Evolutionary conservation across 2,329 filamentous ascomycete species (phyloP).

Genomic region (Cyphellophora europaea): DNA sequence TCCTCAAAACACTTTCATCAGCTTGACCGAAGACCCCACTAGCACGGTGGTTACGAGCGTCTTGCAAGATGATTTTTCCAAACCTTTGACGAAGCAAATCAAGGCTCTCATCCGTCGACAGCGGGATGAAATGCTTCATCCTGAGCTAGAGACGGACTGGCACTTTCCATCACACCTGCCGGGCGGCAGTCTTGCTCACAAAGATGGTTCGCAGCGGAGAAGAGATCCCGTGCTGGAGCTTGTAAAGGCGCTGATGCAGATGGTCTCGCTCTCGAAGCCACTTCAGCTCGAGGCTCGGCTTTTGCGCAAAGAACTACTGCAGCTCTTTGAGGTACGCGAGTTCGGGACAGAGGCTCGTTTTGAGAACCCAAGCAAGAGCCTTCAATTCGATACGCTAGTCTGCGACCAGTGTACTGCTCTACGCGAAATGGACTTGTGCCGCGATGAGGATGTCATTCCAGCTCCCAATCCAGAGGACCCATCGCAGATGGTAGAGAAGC

Average conservation of each 20-base stretch:
- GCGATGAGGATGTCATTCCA: conserved; percentile 72
- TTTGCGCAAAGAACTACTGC: conserved; percentile 78
- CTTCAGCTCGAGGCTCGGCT: conserved; percentile 66
- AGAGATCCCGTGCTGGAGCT: conserved; percentile 78
- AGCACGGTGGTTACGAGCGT: conserved; percentile 53
- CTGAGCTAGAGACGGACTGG: conserved; percentile 80
- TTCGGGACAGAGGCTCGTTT: conserved; percentile 86
- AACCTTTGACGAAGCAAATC: conserved; percentile 83
- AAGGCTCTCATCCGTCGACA: conserved; percentile 72
- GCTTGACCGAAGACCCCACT: conserved; percentile 48
- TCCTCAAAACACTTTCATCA: conserved; percentile 36
- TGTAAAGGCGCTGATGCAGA: conserved; percentile 87
- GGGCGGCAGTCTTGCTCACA: conserved; percentile 36
- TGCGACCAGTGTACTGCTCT: conserved; percentile 87
- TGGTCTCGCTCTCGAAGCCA: conserved; percentile 69
- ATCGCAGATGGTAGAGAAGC: conserved; percentile 24
- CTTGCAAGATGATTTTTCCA: conserved; percentile 74
- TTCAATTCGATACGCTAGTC: conserved; percentile 66
- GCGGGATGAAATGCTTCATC: conserved; percentile 79
- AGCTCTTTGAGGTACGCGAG: conserved; percentile 87
- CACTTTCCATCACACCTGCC: conserved; percentile 59
- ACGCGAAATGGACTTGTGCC: conserved; percentile 83
- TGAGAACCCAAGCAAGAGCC: conserved; percentile 67
- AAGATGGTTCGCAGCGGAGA: conserved; percentile 33
- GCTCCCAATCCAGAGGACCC: conserved; percentile 12